Percentiles rank a stretch among this genome's conserved stretches.
These are phyloP conservation scores for Phylloporus sp. DNA, from an alignment of 768 basidiomycete species.

Conservation along the genomic window DNA sequence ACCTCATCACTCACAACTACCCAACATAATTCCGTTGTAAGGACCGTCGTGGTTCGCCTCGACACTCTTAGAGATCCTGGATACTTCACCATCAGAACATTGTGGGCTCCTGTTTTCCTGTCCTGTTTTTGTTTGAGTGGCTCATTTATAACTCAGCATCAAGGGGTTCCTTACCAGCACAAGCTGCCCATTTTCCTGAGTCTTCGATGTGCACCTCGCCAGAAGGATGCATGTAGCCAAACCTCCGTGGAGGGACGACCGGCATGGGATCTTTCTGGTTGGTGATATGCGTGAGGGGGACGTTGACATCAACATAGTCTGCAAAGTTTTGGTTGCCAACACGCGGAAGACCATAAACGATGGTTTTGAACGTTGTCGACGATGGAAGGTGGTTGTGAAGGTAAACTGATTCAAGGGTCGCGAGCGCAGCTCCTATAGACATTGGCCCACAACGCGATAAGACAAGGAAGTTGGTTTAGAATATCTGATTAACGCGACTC, in stretches of 20 bases:
- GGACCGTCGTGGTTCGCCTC: slow-evolving; percentile 43
- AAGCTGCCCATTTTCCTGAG: slow-evolving; percentile 46
- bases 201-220: slow-evolving; percentile 44
- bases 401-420: slow-evolving; percentile 35
- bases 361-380: slow-evolving; percentile 24
- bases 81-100: slow-evolving; percentile 19
- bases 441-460: not conserved
- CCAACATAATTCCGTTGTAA: slow-evolving; percentile 8
- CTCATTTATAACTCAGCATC: not conserved
- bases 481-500: not conserved
- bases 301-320: slow-evolving; percentile 45
- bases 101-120: slow-evolving; percentile 52
- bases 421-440: slow-evolving; percentile 31
- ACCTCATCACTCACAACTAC: not conserved
- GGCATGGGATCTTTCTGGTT: slow-evolving; percentile 43
- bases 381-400: slow-evolving; percentile 33
- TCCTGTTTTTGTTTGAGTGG: slow-evolving; percentile 30
- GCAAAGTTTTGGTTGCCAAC: slow-evolving; percentile 59
- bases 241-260: slow-evolving; percentile 27
- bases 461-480: not conserved
- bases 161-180: slow-evolving; percentile 37
- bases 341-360: slow-evolving; percentile 35
- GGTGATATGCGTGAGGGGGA: slow-evolving; percentile 48
- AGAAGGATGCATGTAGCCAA: slow-evolving; percentile 37
- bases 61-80: slow-evolving; percentile 41